Conservation (phyloP, 306 rosid genomes). For the Citrullus colocynthis region DNA sequence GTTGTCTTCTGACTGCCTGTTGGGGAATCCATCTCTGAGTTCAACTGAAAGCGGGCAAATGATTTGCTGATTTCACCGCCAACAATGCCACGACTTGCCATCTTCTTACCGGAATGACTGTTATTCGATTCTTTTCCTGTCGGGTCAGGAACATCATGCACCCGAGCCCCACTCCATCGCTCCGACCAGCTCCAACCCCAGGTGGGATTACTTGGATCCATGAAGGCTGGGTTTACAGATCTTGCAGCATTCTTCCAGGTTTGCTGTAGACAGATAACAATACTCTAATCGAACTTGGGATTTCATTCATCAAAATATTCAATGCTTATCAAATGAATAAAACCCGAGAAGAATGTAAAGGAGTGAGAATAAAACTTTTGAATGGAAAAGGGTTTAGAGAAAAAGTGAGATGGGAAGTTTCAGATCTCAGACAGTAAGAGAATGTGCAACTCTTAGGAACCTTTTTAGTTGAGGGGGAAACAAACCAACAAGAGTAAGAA, state of each 20-base stretch:
- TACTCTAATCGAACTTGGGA: background rate
- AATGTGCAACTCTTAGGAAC: background rate
- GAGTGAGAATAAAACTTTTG: background rate
- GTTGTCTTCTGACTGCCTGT: conserved; percentile 51
- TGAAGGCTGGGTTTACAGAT: conserved; percentile 74
- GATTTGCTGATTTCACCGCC: conserved; percentile 90
- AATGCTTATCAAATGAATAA: background rate
- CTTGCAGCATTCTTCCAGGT: conserved; percentile 57
- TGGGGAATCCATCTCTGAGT: conserved; percentile 70
- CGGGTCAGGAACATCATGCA: conserved; percentile 38
- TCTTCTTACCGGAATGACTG: conserved; percentile 4
- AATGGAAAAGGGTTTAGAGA: background rate
- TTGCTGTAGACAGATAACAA: conserved; percentile 37
- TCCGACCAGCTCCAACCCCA: conserved; percentile 99
- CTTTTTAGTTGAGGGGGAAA: background rate
- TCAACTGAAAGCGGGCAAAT: conserved; percentile 75
- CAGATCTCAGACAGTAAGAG: background rate
- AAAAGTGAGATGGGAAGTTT: background rate
- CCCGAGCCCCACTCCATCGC: conserved; percentile 87
- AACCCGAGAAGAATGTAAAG: background rate
- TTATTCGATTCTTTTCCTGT: background rate
- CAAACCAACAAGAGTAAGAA: background rate
- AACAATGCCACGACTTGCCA: conserved; percentile 25
- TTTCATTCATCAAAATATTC: background rate
- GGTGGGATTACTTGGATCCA: conserved; percentile 86